phyloP scores from a whole-genome alignment of 495 filamentous ascomycete species.

The Lasiosphaeriaceae sp. region DNA sequence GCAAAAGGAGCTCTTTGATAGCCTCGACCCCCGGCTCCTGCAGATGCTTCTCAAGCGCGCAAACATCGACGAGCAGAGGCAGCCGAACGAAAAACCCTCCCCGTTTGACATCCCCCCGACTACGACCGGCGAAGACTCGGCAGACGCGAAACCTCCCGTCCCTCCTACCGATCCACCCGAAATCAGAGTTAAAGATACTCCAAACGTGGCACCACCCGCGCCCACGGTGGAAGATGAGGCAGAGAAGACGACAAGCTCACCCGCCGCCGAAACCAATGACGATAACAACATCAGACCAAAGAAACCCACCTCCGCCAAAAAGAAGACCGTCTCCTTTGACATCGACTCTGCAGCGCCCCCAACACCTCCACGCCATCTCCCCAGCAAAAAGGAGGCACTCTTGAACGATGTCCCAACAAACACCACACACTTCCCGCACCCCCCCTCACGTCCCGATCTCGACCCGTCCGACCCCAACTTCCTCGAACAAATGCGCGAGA shows the following conservation, averaged over 20 bases:
- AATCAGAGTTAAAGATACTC: conserved; percentile 17
- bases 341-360: conserved; percentile 19
- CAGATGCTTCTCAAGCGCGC: conserved; percentile 74
- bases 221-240: not conserved
- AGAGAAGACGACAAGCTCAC: not conserved
- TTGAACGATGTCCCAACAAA: conserved; percentile 12
- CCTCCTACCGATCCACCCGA: not conserved
- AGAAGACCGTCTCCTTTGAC: conserved; percentile 25
- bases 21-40: conserved; percentile 66
- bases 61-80: conserved; percentile 60
- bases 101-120: conserved; percentile 28
- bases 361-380: conserved; percentile 18
- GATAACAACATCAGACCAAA: conserved; percentile 12
- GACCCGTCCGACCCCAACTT: conserved; percentile 81
- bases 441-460: conserved; percentile 55
- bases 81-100: conserved; percentile 21
- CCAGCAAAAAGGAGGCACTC: conserved; percentile 32
- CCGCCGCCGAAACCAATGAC: not conserved
- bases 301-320: conserved; percentile 4
- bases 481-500: conserved; percentile 74
- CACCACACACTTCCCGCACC: conserved; percentile 38
- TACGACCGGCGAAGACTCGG: conserved; percentile 15
- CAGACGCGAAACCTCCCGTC: conserved; percentile 13
- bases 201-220: not conserved
- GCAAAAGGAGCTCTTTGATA: conserved; percentile 65